Conservation (phyloP, 2,329 filamentous ascomycete genomes). For the Colletotrichum sansevieriae region DNA sequence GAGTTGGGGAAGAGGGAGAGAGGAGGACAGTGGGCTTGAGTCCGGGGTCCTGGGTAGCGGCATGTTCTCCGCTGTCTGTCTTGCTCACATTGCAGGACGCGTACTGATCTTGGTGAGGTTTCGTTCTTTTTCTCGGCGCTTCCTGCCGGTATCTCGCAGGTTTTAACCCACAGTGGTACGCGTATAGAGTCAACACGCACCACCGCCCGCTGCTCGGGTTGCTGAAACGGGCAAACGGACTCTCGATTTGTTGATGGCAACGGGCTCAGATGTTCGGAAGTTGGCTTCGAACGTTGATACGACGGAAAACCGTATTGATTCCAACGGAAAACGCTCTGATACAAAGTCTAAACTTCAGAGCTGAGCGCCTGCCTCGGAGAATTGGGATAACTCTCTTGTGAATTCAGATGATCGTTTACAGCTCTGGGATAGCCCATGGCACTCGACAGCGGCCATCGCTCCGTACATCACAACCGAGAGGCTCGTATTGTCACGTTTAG, state of each 20-base stretch:
- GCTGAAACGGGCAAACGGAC: conserved; percentile 23
- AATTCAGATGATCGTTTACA: conserved; percentile 19
- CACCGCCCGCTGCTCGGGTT: conserved; percentile 8
- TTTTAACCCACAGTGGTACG: conserved; percentile 25
- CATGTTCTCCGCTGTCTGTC: conserved; percentile 6
- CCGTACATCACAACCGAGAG: conserved; percentile 4
- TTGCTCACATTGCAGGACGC: neutral
- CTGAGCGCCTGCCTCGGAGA: conserved; percentile 12
- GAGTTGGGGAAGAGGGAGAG: conserved; percentile 30
- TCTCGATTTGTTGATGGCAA: conserved; percentile 10
- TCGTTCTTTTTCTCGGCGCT: conserved; percentile 6
- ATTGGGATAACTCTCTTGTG: neutral
- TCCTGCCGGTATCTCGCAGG: neutral
- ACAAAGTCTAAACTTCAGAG: conserved; percentile 33
- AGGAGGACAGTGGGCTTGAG: neutral
- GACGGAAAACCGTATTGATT: conserved; percentile 15
- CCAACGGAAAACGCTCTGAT: conserved; percentile 27
- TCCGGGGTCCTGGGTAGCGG: neutral
- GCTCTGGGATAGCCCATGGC: conserved; percentile 13
- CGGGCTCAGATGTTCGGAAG: neutral
- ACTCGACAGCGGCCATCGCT: neutral
- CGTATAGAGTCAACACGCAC: conserved; percentile 10
- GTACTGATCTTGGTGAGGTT: neutral
- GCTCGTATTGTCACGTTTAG: neutral
- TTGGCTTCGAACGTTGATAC: neutral